These are phyloP conservation scores for Salicornia ramosissima DNA, from an alignment of 148 eudicot genomes.

Conservation along the genomic window DNA sequence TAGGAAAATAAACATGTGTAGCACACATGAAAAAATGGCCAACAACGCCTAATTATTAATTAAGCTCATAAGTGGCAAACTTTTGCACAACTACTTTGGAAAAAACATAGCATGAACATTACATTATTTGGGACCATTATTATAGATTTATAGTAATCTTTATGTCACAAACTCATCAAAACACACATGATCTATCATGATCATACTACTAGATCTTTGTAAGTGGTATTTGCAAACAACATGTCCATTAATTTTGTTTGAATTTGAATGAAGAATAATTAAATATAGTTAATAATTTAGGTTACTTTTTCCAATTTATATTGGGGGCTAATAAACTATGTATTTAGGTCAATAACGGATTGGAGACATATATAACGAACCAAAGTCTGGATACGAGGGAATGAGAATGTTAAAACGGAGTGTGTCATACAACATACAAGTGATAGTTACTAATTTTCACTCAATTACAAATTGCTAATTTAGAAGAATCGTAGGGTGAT, in stretches of 20 bases:
- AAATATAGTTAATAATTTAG: no score
- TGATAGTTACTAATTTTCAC: no score
- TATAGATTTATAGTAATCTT: neutral
- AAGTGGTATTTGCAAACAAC: slow-evolving; percentile 11
- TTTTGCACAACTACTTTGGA: slow-evolving; percentile 11
- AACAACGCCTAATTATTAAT: neutral
- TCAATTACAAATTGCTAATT: no score
- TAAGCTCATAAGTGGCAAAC: neutral
- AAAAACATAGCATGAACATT: neutral
- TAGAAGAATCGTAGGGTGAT: no score
- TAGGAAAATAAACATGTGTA: slow-evolving; percentile 8
- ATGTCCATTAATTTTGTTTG: neutral
- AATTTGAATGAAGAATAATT: neutral
- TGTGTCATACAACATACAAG: no score
- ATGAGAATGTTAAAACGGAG: no score
- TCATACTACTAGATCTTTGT: slow-evolving; percentile 1
- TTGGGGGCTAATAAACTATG: no score
- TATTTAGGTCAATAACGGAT: no score
- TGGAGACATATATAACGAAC: no score
- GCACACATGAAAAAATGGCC: slow-evolving; percentile 8
- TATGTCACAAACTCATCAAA: slow-evolving; percentile 1
- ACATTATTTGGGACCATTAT: neutral
- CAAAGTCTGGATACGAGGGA: no score
- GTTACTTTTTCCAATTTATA: no score
- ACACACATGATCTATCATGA: neutral